These are phyloP conservation scores for Arthrobotrys megalospora DNA, from an alignment of 2,329 filamentous ascomycete species.

Conservation along the genomic window DNA sequence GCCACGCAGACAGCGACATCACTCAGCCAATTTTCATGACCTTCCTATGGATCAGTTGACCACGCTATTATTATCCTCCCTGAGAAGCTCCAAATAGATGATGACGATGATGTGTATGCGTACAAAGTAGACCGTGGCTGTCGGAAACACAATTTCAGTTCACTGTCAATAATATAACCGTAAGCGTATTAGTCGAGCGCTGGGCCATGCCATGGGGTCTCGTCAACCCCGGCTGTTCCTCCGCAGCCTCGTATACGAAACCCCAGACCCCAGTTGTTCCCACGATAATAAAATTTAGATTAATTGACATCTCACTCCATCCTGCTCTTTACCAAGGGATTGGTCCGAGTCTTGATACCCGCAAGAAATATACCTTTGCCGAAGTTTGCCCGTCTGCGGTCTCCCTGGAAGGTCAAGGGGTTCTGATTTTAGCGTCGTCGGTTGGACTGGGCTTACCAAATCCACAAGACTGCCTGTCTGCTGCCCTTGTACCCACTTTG, in stretches of 20 bases:
- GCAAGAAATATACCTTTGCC: slow-evolving; percentile 41
- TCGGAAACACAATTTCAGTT: too few relatives aligned
- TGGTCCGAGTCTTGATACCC: slow-evolving; percentile 36
- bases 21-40: slow-evolving; percentile 44
- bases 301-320: slow-evolving; percentile 27
- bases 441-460: slow-evolving; percentile 40
- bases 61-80: background rate
- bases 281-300: slow-evolving; percentile 40
- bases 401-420: slow-evolving; percentile 37
- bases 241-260: slow-evolving; percentile 45
- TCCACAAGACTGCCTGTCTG: slow-evolving; percentile 30
- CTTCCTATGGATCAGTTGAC: slow-evolving; percentile 43
- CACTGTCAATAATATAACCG: too few relatives aligned
- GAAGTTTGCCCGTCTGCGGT: slow-evolving; percentile 57
- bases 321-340: slow-evolving; percentile 39
- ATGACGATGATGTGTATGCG: too few relatives aligned
- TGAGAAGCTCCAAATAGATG: too few relatives aligned
- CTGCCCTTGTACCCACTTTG: slow-evolving; percentile 32
- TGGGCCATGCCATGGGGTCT: background rate
- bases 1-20: slow-evolving; percentile 54
- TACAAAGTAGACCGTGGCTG: background rate
- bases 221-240: slow-evolving; percentile 28
- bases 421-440: slow-evolving; percentile 40
- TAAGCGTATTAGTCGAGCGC: background rate
- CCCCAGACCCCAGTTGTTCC: slow-evolving; percentile 50